Percentiles rank a stretch among this genome's conserved stretches.
Evolutionary conservation across 2,329 filamentous ascomycete genomes (phyloP).

Genomic region (Seiridium cupressi): DNA sequence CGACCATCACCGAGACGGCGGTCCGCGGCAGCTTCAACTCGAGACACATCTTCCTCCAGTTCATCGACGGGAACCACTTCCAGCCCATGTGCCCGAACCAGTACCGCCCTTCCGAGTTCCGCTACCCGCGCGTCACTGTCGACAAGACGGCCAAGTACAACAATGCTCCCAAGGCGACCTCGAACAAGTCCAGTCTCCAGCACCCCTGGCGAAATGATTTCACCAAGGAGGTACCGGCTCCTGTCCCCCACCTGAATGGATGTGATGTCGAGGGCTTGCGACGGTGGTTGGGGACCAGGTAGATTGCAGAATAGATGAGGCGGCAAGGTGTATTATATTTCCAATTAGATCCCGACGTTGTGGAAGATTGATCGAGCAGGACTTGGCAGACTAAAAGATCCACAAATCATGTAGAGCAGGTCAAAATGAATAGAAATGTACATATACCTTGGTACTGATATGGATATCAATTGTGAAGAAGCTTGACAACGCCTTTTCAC

Average conservation of each 20-base stretch:
- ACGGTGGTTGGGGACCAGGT: constrained; percentile 6
- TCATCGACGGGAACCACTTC: constrained; percentile 23
- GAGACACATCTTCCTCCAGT: constrained; percentile 30
- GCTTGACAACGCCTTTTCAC: too few species aligned
- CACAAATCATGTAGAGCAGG: too few species aligned
- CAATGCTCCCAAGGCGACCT: constrained; percentile 16
- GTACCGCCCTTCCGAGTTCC: constrained; percentile 28
- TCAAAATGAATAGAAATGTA: too few species aligned
- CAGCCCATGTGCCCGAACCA: constrained; percentile 31
- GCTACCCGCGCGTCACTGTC: constrained; percentile 27
- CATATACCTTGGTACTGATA: too few species aligned
- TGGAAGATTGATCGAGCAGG: too few species aligned
- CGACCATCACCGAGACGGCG: constrained; percentile 21
- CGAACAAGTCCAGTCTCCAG: constrained; percentile 9
- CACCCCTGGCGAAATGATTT: constrained; percentile 25
- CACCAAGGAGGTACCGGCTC: constrained; percentile 17
- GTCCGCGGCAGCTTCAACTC: constrained; percentile 29
- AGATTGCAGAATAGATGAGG: background rate
- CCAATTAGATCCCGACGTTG: too few species aligned
- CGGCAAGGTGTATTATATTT: too few species aligned
- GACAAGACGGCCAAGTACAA: constrained; percentile 16
- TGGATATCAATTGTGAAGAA: too few species aligned
- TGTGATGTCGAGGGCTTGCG: constrained; percentile 12
- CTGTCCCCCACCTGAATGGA: constrained; percentile 17
- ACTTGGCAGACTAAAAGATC: too few species aligned